These are phyloP conservation scores for Pelargonium cotyledonis DNA, from an alignment of 441 rosid species.

Conservation along the genomic window DNA sequence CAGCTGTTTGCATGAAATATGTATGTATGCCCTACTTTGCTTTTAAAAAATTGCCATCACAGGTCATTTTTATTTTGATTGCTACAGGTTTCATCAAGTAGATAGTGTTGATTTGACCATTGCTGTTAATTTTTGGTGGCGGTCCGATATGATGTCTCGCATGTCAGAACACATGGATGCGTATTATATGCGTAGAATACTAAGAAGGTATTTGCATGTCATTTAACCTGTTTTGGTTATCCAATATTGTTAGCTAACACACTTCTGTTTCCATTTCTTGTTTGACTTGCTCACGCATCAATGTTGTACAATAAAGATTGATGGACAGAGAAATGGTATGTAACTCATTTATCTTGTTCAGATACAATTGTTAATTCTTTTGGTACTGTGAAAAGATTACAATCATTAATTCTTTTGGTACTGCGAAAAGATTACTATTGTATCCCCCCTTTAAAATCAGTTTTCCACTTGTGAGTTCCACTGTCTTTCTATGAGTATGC, in stretches of 20 bases:
- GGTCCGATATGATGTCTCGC: slow-evolving; percentile 52
- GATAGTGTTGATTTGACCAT: slow-evolving; percentile 77
- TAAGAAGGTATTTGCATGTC: slow-evolving; percentile 49
- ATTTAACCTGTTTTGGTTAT: slow-evolving; percentile 14
- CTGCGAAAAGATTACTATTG: not conserved
- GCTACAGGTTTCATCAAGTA: slow-evolving; percentile 80
- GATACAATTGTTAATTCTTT: not conserved
- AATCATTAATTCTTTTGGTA: not conserved
- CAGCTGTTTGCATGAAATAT: slow-evolving; percentile 6
- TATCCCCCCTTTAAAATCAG: not conserved
- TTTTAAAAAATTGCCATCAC: slow-evolving; percentile 12
- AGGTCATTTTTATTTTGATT: slow-evolving; percentile 22
- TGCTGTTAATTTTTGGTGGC: slow-evolving; percentile 92
- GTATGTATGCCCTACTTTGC: slow-evolving; percentile 8
- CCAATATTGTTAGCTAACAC: slow-evolving; percentile 27
- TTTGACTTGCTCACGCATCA: slow-evolving; percentile 19
- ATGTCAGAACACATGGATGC: slow-evolving; percentile 85
- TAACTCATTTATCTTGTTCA: slow-evolving; percentile 21
- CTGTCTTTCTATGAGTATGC: not conserved
- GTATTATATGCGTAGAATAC: slow-evolving; percentile 70
- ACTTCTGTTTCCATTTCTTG: slow-evolving; percentile 21
- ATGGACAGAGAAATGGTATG: slow-evolving; percentile 83
- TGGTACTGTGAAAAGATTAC: not conserved
- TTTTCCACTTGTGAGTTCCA: slow-evolving; percentile 4
- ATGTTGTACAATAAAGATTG: slow-evolving; percentile 45